Percentiles rank a stretch among this genome's conserved stretches.
Evolutionary conservation across 2,329 filamentous ascomycete genomes (phyloP).

Genomic region (Exserohilum rostratum): DNA sequence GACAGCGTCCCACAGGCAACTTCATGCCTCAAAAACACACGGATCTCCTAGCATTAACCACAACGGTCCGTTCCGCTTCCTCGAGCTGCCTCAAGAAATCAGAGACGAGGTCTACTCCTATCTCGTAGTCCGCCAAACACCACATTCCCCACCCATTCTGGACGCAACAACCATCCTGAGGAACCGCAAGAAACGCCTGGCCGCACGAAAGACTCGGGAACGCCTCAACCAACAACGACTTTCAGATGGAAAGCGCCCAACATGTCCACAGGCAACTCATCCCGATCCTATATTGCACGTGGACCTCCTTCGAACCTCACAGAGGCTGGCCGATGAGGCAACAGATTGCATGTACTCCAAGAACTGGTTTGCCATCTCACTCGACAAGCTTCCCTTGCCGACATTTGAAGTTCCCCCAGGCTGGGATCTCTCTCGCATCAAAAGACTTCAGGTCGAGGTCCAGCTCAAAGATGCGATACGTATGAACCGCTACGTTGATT

Average conservation of each 20-base stretch:
- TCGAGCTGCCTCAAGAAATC: slow-evolving; percentile 35
- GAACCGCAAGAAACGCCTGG: slow-evolving; percentile 32
- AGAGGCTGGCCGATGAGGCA: slow-evolving; percentile 29
- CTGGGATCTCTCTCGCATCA: slow-evolving; percentile 34
- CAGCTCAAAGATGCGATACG: slow-evolving; percentile 40
- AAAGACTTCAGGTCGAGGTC: slow-evolving; percentile 33
- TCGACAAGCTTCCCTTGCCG: slow-evolving; percentile 30
- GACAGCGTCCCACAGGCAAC: slow-evolving; percentile 4
- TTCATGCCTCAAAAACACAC: not conserved
- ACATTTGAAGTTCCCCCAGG: slow-evolving; percentile 32
- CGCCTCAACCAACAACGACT: slow-evolving; percentile 32
- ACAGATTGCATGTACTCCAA: slow-evolving; percentile 35
- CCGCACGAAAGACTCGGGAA: slow-evolving; percentile 27
- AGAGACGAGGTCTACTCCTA: slow-evolving; percentile 39
- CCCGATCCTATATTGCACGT: slow-evolving; percentile 29
- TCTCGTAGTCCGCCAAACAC: slow-evolving; percentile 28
- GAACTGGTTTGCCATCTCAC: slow-evolving; percentile 38
- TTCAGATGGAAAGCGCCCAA: slow-evolving; percentile 26
- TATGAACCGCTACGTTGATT: slow-evolving; percentile 43
- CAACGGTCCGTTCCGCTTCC: slow-evolving; percentile 34
- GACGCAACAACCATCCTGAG: slow-evolving; percentile 33
- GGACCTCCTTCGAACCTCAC: slow-evolving; percentile 31
- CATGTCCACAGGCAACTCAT: slow-evolving; percentile 18
- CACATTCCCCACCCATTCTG: slow-evolving; percentile 20
- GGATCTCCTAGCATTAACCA: slow-evolving; percentile 2